Base-by-base conservation (phyloP, 176 grass and related monocot genomes). In the Panicum miliaceum region DNA sequence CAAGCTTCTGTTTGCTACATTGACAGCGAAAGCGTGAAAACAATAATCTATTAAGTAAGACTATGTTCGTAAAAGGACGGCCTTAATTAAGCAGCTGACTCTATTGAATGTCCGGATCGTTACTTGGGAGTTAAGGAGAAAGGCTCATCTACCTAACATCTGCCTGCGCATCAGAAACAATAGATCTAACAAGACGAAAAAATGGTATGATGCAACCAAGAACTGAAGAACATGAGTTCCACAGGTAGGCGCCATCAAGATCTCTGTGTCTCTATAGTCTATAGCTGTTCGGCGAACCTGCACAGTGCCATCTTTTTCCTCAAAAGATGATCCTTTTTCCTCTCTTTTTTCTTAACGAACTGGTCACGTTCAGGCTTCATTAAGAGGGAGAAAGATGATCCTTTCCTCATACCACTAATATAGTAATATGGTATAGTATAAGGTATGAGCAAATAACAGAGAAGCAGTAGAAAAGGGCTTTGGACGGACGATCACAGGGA, bases 1-100 rank as follows among this genome's bases (percentile, higher is more conserved):
- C 29, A 20, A 38, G 36, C n/a, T 86, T 10, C 45, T 73, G 15
- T 73, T 63, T 69, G 27, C 58, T 56, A 19, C 10, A 67, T 76
- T 61, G 45, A 56, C 16, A 76, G 7, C 11, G 13, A 77, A 84
- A 69, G 4, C 9, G 4, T 12, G 58, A 27, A 32, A 32, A 32
- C 29, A 32, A 32, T 32, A n/a, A n/a, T n/a, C n/a, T n/a, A 32
- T 32, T 32, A 32, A 32, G 29, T 32, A 32, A 32, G 29, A 32
- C 29, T 32, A 32, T 32, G 29, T 32, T 32, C 29, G 29, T 4
- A 61, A 61, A 26, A 61, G 23, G 23, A 61, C 23, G 12, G n/a
- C 25, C 22, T 34, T 54, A 19, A 57, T 34, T 37, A 26, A 56
- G 8, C 36, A 45, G 8, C 50, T 43, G 16, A 11, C 15, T 9